These are phyloP conservation scores for Schwanniomyces vanrijiae DNA, from an alignment of 805 yeast genomes.

Conservation along the genomic window DNA sequence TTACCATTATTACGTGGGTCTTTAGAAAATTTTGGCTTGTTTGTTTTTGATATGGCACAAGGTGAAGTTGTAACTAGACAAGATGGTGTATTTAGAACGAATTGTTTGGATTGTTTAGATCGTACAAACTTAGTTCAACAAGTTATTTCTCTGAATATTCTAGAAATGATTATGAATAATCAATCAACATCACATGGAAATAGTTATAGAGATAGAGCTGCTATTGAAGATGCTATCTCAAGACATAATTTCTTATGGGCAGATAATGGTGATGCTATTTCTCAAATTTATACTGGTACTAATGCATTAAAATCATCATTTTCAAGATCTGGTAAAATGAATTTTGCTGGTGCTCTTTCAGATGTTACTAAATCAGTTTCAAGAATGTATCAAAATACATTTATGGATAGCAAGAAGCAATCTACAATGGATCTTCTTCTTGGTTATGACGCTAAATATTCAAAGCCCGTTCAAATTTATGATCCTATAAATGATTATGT, in stretches of 20 bases:
- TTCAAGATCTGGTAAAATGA: conserved; percentile 94
- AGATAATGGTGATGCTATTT: conserved; percentile 66
- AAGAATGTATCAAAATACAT: conserved; percentile 92
- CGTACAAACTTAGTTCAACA: conserved; percentile 90
- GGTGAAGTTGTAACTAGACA: conserved; percentile 68
- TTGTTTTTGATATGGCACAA: conserved; percentile 60
- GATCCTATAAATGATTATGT: conserved; percentile 91
- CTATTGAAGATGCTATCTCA: conserved; percentile 53
- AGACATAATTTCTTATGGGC: conserved; percentile 83
- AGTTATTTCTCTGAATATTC: conserved; percentile 70
- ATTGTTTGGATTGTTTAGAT: conserved; percentile 90
- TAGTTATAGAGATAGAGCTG: conserved; percentile 17
- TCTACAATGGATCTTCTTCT: conserved; percentile 82
- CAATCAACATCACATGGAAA: conserved; percentile 23
- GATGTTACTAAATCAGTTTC: conserved; percentile 96
- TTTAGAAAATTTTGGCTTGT: conserved; percentile 79
- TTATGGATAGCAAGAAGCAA: conserved; percentile 89
- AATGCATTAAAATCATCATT: conserved; percentile 80
- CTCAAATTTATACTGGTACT: conserved; percentile 61
- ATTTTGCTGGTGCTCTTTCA: conserved; percentile 92
- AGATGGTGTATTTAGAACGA: conserved; percentile 87
- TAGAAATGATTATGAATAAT: conserved; percentile 42
- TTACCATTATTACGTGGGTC: conserved; percentile 64
- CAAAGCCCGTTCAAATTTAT: conserved; percentile 67
- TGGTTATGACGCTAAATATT: conserved; percentile 72